Evolutionary conservation across 2,329 filamentous ascomycete species (phyloP).

Genomic region (Trichoderma harzianum): DNA sequence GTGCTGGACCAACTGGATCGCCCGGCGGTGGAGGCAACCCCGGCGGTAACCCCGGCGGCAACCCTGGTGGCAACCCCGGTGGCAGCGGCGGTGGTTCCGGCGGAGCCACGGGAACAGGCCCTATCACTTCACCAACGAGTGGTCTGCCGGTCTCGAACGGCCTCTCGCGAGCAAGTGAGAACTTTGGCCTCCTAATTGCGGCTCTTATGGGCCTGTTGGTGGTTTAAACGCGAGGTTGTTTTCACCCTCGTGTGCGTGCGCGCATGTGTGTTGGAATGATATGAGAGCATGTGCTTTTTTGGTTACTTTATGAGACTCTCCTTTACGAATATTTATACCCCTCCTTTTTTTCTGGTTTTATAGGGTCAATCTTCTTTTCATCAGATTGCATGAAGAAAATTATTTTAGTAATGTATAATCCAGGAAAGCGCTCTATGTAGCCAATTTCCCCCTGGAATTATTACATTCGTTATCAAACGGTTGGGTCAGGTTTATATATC

Average conservation of each 20-base stretch:
- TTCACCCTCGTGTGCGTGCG: neutral
- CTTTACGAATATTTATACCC: slow-evolving; percentile 15
- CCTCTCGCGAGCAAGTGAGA: neutral
- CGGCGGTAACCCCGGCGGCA: neutral
- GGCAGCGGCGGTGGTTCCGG: neutral
- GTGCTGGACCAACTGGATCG: slow-evolving; percentile 1
- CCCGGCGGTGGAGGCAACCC: neutral
- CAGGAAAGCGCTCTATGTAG: neutral
- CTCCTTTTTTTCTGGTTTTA: neutral
- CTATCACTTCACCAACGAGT: neutral
- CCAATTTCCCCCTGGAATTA: neutral
- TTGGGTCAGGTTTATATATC: neutral
- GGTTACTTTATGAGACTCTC: slow-evolving; percentile 11
- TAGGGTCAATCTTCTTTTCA: neutral
- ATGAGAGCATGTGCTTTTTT: neutral
- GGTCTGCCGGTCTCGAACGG: neutral
- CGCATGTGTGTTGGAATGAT: neutral
- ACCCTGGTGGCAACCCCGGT: neutral
- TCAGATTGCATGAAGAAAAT: neutral
- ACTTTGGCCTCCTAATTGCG: neutral
- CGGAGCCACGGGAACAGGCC: neutral
- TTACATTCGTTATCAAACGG: neutral
- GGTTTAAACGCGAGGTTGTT: neutral
- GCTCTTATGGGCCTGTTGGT: neutral
- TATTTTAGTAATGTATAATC: slow-evolving; percentile 9